phyloP scores from a whole-genome alignment of 139 green algal genomes.

The Coelastrella sp. region DNA sequence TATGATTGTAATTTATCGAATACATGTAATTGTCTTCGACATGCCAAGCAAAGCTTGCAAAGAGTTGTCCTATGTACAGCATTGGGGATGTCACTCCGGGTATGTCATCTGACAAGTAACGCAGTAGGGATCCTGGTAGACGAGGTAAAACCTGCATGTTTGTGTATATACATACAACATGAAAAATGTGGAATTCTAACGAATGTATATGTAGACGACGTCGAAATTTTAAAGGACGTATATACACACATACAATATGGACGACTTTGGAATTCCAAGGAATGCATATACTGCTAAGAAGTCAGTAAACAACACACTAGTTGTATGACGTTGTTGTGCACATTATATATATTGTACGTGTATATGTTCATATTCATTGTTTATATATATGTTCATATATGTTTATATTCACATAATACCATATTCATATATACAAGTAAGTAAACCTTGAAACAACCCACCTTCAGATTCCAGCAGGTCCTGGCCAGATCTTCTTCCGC shows the following conservation, averaged over 20 bases:
- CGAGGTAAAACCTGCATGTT: conserved; percentile 31
- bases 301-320: too few species aligned
- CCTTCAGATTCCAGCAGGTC: conserved; percentile 75
- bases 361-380: too few species aligned
- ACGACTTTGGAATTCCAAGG: too few species aligned
- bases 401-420: not conserved
- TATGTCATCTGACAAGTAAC: conserved; percentile 53
- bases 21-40: conserved; percentile 90
- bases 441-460: not conserved
- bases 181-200: too few species aligned
- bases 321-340: too few species aligned
- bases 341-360: too few species aligned
- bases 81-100: conserved; percentile 85
- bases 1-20: conserved; percentile 78
- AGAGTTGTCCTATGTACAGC: conserved; percentile 94
- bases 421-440: not conserved
- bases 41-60: conserved; percentile 91
- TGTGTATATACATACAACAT: not conserved
- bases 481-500: conserved; percentile 60
- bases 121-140: conserved; percentile 56
- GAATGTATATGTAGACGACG: too few species aligned
- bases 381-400: not conserved
- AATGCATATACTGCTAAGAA: too few species aligned
- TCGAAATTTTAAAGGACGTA: too few species aligned
- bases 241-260: too few species aligned